A percentile compares a stretch with the other conserved stretches of the same genome.
These are phyloP conservation scores for Marchantia paleacea DNA, from an alignment of 225 moss, liverwort and hornwort genomes.

Conservation along the genomic window DNA sequence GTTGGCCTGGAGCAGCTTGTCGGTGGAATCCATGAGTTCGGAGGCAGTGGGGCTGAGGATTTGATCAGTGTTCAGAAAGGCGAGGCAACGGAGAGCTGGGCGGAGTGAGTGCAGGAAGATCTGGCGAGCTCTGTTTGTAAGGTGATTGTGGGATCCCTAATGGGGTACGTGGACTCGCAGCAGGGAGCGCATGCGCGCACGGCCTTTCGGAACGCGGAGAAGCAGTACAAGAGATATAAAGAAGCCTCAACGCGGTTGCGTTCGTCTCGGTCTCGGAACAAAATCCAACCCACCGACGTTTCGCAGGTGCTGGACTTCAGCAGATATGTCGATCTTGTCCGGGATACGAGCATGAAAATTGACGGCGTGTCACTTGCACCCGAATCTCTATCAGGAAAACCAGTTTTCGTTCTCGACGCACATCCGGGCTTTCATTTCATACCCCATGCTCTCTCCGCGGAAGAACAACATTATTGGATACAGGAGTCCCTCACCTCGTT, in stretches of 20 bases:
- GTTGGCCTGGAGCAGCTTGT: too few species aligned
- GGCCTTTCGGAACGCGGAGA: slow-evolving; percentile 87
- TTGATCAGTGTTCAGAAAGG: too few species aligned
- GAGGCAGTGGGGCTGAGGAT: too few species aligned
- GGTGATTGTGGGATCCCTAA: slow-evolving; percentile 18
- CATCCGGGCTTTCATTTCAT: slow-evolving; percentile 93
- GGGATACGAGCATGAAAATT: slow-evolving; percentile 20
- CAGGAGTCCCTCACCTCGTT: slow-evolving; percentile 65
- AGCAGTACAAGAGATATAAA: slow-evolving; percentile 94
- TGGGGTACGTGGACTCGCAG: slow-evolving; percentile 93
- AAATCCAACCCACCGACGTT: slow-evolving; percentile 69
- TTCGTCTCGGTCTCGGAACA: slow-evolving; percentile 53
- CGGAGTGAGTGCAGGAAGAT: not conserved
- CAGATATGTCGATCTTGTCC: slow-evolving; percentile 39
- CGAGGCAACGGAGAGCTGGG: too few species aligned
- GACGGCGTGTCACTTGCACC: slow-evolving; percentile 60
- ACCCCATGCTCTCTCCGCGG: slow-evolving; percentile 60
- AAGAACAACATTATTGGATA: slow-evolving; percentile 72
- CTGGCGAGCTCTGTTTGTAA: slow-evolving; percentile 9
- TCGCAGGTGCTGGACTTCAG: slow-evolving; percentile 81
- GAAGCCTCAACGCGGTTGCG: slow-evolving; percentile 66
- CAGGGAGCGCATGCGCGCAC: slow-evolving; percentile 73
- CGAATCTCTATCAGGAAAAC: slow-evolving; percentile 40
- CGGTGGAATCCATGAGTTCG: too few species aligned
- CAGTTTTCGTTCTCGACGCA: slow-evolving; percentile 64